Percentiles rank a stretch among this genome's conserved stretches.
Evolutionary conservation across 2,329 filamentous ascomycete species (phyloP).

Genomic region (Aureobasidium sp.): DNA sequence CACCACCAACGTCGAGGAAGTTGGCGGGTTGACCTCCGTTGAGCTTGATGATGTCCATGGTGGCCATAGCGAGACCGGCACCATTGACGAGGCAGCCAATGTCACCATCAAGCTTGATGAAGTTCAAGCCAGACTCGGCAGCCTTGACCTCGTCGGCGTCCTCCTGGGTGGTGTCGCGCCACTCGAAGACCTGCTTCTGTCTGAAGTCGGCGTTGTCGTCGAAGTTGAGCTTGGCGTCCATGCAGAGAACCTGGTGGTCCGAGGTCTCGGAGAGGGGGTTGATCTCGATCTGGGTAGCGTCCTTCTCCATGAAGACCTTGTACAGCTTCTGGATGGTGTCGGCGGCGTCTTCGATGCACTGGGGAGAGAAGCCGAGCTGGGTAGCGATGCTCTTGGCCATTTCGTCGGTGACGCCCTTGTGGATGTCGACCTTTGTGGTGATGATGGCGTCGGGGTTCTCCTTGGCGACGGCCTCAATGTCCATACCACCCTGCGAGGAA

Average conservation of each 20-base stretch:
- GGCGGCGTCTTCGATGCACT: conserved; percentile 93
- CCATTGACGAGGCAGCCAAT: conserved; percentile 99
- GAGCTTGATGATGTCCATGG: conserved; percentile 99
- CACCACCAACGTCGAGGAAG: conserved; percentile 97
- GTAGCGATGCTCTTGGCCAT: conserved; percentile 84
- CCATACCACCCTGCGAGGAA: conserved; percentile 97
- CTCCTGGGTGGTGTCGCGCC: conserved; percentile 92
- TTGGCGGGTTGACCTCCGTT: conserved; percentile 95
- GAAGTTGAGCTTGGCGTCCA: conserved; percentile 98
- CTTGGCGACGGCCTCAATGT: conserved; percentile 97
- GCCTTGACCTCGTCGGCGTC: conserved; percentile 97
- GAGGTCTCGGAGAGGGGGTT: conserved; percentile 98
- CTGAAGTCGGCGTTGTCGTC: conserved; percentile 99
- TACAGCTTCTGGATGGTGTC: conserved; percentile 98
- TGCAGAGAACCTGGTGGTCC: conserved; percentile 95
- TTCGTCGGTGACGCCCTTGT: conserved; percentile 89
- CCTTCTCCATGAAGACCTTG: conserved; percentile 96
- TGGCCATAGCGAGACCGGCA: conserved; percentile 98
- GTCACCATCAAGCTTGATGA: conserved; percentile 99
- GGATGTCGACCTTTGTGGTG: conserved; percentile 90
- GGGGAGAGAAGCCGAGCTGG: conserved; percentile 93
- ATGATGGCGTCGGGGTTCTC: conserved; percentile 93
- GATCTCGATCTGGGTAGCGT: conserved; percentile 99
- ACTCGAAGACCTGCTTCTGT: conserved; percentile 91
- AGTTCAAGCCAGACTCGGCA: conserved; percentile 89